A percentile compares a stretch with the other conserved stretches of the same genome.
phyloP scores from a whole-genome alignment of 129 eudicot species.

The Flaveria robusta region DNA sequence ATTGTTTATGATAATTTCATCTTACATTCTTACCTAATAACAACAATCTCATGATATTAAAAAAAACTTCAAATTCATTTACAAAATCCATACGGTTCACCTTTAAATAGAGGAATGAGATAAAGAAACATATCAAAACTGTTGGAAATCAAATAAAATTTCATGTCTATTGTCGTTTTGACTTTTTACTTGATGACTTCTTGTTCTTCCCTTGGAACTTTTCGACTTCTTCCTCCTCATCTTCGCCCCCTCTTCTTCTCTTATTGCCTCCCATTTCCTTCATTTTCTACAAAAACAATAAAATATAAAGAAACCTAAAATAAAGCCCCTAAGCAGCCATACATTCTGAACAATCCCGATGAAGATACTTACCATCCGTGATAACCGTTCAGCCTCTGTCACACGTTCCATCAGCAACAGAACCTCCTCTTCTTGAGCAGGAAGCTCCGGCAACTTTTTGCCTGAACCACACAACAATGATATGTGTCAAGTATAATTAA shows the following conservation, averaged over 20 bases:
- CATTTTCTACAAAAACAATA: slow-evolving; percentile 51
- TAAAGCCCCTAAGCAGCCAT: background rate
- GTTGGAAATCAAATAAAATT: background rate
- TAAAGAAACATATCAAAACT: slow-evolving; percentile 8
- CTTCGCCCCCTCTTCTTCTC: slow-evolving; percentile 53
- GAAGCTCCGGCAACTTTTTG: slow-evolving; percentile 63
- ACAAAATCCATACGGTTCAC: background rate
- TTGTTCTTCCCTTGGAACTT: slow-evolving; percentile 47
- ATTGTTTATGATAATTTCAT: too few species aligned
- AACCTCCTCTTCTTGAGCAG: slow-evolving; percentile 77
- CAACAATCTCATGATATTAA: background rate
- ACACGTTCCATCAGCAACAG: slow-evolving; percentile 63
- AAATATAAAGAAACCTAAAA: background rate
- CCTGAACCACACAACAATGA: slow-evolving; percentile 41
- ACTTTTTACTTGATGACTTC: slow-evolving; percentile 45
- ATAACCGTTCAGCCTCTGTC: slow-evolving; percentile 68
- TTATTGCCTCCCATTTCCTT: slow-evolving; percentile 62
- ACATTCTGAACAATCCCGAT: background rate
- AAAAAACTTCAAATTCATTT: background rate
- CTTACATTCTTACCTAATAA: too few species aligned
- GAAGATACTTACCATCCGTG: slow-evolving; percentile 49
- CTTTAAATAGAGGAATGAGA: background rate
- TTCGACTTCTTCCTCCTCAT: slow-evolving; percentile 53
- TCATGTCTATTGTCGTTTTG: slow-evolving; percentile 41
- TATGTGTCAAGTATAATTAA: background rate